Conservation (phyloP, 2,329 filamentous ascomycete genomes). For the Leptographium radiaticola region DNA sequence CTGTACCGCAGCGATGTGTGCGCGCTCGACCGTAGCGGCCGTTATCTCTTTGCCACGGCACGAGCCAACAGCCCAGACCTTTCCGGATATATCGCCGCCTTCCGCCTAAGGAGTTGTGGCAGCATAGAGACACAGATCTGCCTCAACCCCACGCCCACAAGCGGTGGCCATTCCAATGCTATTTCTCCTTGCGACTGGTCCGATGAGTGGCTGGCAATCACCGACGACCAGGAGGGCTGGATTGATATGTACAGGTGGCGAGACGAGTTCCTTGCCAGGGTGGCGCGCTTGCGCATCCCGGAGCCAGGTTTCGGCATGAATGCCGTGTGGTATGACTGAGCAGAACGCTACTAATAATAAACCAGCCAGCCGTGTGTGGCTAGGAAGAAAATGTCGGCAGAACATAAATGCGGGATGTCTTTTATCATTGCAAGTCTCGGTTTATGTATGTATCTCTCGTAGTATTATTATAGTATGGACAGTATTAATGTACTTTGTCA, state of each 20-base stretch:
- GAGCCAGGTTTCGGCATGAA: conserved; percentile 95
- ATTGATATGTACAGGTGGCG: conserved; percentile 81
- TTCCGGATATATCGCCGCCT: conserved; percentile 73
- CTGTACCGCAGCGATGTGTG: conserved; percentile 84
- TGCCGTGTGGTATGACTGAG: conserved; percentile 80
- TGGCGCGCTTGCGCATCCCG: conserved; percentile 62
- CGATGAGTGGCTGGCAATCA: conserved; percentile 83
- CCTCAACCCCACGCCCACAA: conserved; percentile 73
- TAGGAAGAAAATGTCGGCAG: no score
- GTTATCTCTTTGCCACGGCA: conserved; percentile 75
- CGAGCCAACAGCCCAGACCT: conserved; percentile 62
- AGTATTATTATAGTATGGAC: no score
- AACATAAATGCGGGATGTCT: no score
- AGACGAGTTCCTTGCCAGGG: conserved; percentile 65
- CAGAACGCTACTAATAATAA: no score
- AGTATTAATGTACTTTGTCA: no score
- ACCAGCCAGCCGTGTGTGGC: not conserved
- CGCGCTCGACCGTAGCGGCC: conserved; percentile 52
- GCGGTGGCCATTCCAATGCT: conserved; percentile 78
- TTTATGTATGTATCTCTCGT: no score
- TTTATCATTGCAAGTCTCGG: no score
- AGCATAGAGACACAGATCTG: conserved; percentile 67
- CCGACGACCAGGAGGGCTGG: conserved; percentile 78
- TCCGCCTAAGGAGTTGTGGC: conserved; percentile 55
- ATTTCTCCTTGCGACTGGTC: conserved; percentile 74